Conservation (phyloP, 164 flowering plant species). For the Warburgia ugandensis region DNA sequence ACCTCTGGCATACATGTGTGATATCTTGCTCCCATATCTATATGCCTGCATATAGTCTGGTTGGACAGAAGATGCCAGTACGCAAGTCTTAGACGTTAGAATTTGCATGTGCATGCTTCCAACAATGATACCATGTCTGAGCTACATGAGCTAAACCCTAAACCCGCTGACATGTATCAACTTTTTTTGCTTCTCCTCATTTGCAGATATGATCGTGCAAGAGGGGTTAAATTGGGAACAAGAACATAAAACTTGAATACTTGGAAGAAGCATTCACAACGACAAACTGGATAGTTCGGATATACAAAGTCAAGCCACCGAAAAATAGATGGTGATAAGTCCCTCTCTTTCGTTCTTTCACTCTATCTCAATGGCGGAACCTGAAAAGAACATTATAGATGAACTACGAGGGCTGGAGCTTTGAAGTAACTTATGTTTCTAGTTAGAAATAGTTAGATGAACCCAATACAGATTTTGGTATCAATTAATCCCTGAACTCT, state of each 20-base stretch:
- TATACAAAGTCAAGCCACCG: slow-evolving; percentile 94
- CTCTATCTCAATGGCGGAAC: slow-evolving; percentile 9
- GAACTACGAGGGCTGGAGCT: slow-evolving; percentile 15
- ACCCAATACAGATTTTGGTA: too few species aligned
- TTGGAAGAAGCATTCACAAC: slow-evolving; percentile 98
- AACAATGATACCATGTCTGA: too few species aligned
- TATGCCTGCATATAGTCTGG: too few species aligned
- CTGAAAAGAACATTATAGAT: slow-evolving; percentile 4
- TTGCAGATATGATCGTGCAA: slow-evolving; percentile 88
- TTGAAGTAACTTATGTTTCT: slow-evolving; percentile 8
- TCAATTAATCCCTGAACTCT: too few species aligned
- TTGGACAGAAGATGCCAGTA: too few species aligned
- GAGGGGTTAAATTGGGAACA: slow-evolving; percentile 97
- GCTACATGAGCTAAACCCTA: too few species aligned
- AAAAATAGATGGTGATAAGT: slow-evolving; percentile 65
- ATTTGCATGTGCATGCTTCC: too few species aligned
- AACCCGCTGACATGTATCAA: too few species aligned
- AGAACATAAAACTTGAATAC: slow-evolving; percentile 84
- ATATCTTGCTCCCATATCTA: too few species aligned
- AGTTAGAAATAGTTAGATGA: too few species aligned
- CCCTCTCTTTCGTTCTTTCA: slow-evolving; percentile 7
- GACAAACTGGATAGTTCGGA: slow-evolving; percentile 95
- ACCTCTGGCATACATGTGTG: too few species aligned
- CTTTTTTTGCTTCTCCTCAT: not conserved
- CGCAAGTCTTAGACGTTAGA: too few species aligned